These are phyloP conservation scores for Paraglomus brasilianum DNA, from an alignment of 192 early-diverging fungal genomes.

Conservation along the genomic window DNA sequence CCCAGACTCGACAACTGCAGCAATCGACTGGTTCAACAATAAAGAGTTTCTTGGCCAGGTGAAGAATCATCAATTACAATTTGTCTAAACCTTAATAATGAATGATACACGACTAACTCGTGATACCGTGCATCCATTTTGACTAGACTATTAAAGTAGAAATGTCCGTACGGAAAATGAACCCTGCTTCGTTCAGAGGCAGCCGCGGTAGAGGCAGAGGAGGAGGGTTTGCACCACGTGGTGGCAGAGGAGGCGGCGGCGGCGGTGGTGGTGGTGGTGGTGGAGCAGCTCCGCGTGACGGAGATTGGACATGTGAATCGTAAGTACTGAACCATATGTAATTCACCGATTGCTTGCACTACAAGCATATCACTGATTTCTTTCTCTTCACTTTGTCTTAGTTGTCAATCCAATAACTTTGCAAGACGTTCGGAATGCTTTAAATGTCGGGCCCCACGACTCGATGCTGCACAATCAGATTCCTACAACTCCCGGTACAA, in stretches of 20 bases:
- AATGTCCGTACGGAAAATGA: slow-evolving; percentile 57
- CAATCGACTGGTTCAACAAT: slow-evolving; percentile 74
- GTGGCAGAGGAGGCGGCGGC: slow-evolving; percentile 41
- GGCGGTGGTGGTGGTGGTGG: slow-evolving; percentile 39
- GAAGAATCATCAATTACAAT: slow-evolving; percentile 14
- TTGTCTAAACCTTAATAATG: background rate
- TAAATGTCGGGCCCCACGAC: slow-evolving; percentile 59
- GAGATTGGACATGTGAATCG: slow-evolving; percentile 61
- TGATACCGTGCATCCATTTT: background rate
- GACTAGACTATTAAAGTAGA: slow-evolving; percentile 57
- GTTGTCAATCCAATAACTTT: slow-evolving; percentile 69
- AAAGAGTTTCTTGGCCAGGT: slow-evolving; percentile 43
- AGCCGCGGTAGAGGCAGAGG: slow-evolving; percentile 44
- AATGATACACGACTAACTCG: too few relatives aligned
- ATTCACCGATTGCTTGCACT: background rate
- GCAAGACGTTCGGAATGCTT: slow-evolving; percentile 62
- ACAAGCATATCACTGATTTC: background rate
- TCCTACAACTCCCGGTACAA: too few relatives aligned
- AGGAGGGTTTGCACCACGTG: slow-evolving; percentile 41
- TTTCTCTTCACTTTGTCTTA: slow-evolving; percentile 28
- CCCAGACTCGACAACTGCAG: slow-evolving; percentile 64
- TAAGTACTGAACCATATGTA: slow-evolving; percentile 32
- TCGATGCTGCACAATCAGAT: slow-evolving; percentile 38
- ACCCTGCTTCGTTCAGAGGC: slow-evolving; percentile 42
- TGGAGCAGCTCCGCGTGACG: slow-evolving; percentile 50